phyloP scores from a whole-genome alignment of 2,329 filamentous ascomycete species.

The Tolypocladium album region DNA sequence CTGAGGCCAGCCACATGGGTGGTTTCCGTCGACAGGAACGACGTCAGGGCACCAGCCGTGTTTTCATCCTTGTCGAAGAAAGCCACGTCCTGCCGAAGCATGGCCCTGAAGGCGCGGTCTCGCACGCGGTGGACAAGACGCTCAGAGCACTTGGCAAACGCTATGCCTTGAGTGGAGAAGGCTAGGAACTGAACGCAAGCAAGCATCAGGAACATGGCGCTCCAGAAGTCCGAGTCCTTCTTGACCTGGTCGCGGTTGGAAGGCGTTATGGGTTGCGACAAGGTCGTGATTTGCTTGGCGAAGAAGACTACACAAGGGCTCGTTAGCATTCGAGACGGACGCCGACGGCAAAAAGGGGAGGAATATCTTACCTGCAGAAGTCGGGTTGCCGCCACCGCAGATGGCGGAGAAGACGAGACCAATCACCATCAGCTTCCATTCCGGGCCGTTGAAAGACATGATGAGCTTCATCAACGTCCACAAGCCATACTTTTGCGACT shows the following conservation, averaged over 20 bases:
- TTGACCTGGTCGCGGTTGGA: conserved; percentile 46
- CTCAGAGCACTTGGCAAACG: conserved; percentile 82
- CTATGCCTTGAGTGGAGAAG: conserved; percentile 56
- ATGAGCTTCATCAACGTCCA: conserved; percentile 73
- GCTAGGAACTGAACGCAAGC: conserved; percentile 62
- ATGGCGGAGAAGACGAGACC: conserved; percentile 67
- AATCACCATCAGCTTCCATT: conserved; percentile 60
- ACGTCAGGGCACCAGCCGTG: conserved; percentile 77
- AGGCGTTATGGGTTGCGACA: conserved; percentile 43
- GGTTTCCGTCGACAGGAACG: conserved; percentile 80
- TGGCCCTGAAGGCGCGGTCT: conserved; percentile 70
- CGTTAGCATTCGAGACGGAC: conserved; percentile 1
- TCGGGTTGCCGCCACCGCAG: conserved; percentile 71
- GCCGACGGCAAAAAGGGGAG: neutral
- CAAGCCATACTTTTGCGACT: conserved; percentile 51
- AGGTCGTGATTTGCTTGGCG: conserved; percentile 70
- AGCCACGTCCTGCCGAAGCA: conserved; percentile 84
- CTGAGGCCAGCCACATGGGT: conserved; percentile 82
- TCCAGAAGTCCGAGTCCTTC: conserved; percentile 73
- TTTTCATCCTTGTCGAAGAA: conserved; percentile 91
- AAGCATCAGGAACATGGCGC: conserved; percentile 78
- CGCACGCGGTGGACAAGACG: conserved; percentile 73
- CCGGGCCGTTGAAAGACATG: conserved; percentile 64
- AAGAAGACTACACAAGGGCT: conserved; percentile 58
- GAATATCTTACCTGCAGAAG: conserved; percentile 20